These are phyloP conservation scores for Chalciporus sphaerocephalus DNA, from an alignment of 768 basidiomycete species.

Conservation along the genomic window DNA sequence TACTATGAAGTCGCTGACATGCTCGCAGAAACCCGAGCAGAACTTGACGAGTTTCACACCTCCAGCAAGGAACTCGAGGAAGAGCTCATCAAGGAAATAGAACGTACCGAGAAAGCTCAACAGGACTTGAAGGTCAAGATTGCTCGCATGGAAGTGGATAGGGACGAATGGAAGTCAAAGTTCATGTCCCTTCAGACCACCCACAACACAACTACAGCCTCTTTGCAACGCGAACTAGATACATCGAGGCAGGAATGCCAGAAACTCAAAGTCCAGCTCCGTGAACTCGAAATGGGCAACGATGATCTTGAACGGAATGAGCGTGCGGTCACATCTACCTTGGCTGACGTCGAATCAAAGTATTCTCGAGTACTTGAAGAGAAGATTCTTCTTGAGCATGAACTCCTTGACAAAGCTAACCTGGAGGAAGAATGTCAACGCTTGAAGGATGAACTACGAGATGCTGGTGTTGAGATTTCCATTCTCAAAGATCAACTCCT, in stretches of 20 bases:
- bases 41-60: conserved; percentile 83
- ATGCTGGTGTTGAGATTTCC: conserved; percentile 79
- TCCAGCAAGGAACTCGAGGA: conserved; percentile 90
- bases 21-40: conserved; percentile 76
- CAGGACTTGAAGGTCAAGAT: conserved; percentile 74
- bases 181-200: conserved; percentile 85
- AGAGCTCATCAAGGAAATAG: conserved; percentile 87
- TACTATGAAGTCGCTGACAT: conserved; percentile 82
- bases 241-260: conserved; percentile 72
- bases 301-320: conserved; percentile 96
- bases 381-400: conserved; percentile 95
- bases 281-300: conserved; percentile 95
- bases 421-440: conserved; percentile 90
- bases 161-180: conserved; percentile 92
- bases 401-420: conserved; percentile 84
- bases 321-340: conserved; percentile 75
- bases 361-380: conserved; percentile 92
- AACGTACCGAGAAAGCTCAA: conserved; percentile 80
- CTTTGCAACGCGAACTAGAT: conserved; percentile 89
- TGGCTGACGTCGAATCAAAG: conserved; percentile 81
- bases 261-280: conserved; percentile 64
- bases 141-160: conserved; percentile 64
- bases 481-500: conserved; percentile 76
- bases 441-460: conserved; percentile 88
- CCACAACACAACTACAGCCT: conserved; percentile 86